Base-by-base conservation (phyloP, 768 basidiomycete genomes). In the Psilocybe tampanensis region DNA sequence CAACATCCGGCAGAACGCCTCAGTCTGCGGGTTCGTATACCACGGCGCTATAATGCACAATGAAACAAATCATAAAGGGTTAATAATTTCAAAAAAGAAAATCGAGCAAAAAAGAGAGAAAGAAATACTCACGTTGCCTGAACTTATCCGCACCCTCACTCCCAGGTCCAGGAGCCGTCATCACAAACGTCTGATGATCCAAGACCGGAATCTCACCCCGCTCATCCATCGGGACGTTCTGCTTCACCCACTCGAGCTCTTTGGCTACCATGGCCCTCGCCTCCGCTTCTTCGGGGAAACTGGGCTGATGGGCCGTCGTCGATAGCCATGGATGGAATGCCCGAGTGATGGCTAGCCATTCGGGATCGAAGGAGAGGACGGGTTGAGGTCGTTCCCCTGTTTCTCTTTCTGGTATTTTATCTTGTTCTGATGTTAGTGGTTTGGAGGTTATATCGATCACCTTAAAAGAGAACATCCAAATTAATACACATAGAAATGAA, bases 301-400 rank as follows among this genome's bases (percentile, higher is more conserved):
- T 63, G 0, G 68, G 68, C 59, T 89, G 89, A 0, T 65, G 63
- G 7, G 66, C 75, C 3, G 68, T 63, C 5, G 80, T 79, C 2
- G 90, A 87, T 59, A 98, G 81, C 73, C 81, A 89, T 0, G 88
- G 86, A 58, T 94, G 84, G 62, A 95, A 90, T 0, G 93, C 94
- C 7, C 92, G 89, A 4, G 86, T 86, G 65, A 99, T 94, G 0
- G 94, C 95, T 45, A 98, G 85, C 97, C 97, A 99, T 68, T 94
- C 86, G 0, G 88, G 87, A 65, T 98, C 95, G 70, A 84, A 97
- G 13, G 81, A 79, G 18, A 98, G 65, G 0, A 57, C 60, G 4
- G 82, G 80, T 8, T 5, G 17, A 6, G 6, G 26, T 13, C 18
- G 8, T 23, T 8, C 3, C 24, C 19, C 5, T 3, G 47, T 4